Base-by-base conservation (phyloP, 2,329 filamentous ascomycete species). In the Ophiocordyceps australis region DNA sequence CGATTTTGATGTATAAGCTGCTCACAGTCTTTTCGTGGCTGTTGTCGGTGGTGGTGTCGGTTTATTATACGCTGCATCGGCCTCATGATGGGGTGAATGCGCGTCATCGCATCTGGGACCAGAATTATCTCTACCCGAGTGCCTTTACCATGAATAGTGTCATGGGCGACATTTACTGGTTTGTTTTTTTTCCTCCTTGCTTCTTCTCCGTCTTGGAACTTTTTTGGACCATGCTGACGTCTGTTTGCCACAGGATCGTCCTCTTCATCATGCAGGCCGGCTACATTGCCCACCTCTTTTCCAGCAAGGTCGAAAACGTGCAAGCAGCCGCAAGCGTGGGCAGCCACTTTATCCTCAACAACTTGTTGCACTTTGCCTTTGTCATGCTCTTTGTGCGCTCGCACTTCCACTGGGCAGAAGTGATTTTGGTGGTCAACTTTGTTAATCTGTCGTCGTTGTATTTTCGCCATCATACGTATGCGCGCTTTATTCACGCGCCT, bases 261-360 rank as follows among this genome's bases (percentile, higher is more conserved):
- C 64, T 91, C 31, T 79, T 81, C 45, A 49, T 83, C 38, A 59
- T 80, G 20, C 83, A 93, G 46, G 54, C 74, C 27, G 71, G 65
- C 38, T 92, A 91, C 49, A 59, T 83, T 31, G 67, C 62, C 39
- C 71, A 81, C 40, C 68, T 93, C 36, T 91, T 82, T 59, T 74
- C 70, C 24, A 57, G 59, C 36, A 67, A 75, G 37, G 44, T 59
- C 23, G 65, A 66, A 16, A 59, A 66, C 27, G 66, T 81, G 34
- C 65, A 68, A 32, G 63, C 70, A 11, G 79, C 82, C 14, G 76
- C 75, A 36, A 73, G 78, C 36, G 74, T 91, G 10, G 82, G 79
- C 32, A 65, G 69, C 38, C 80, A 92, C 57, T 92, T 86, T 51
- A 82, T 91, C 46, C 46, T 77, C 39, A 78, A 82, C 62, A 93